These are phyloP conservation scores for Nidularia pulvinata DNA, from an alignment of 768 basidiomycete species.

Conservation along the genomic window DNA sequence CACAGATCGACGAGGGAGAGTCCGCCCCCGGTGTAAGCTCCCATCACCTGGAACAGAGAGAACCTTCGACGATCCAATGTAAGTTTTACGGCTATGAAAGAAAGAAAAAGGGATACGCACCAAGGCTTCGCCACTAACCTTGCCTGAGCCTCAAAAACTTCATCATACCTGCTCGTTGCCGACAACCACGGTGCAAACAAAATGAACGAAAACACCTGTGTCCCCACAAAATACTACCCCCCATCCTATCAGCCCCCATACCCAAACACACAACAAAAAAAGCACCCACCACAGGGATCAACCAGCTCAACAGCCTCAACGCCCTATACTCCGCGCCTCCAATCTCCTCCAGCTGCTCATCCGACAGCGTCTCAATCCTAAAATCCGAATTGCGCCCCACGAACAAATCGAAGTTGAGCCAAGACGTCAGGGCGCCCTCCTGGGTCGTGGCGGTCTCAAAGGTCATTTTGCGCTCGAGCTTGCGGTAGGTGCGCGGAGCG, in stretches of 20 bases:
- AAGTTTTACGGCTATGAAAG: not conserved
- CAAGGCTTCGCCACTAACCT: conserved; percentile 55
- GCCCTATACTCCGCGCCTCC: conserved; percentile 80
- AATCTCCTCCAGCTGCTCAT: conserved; percentile 70
- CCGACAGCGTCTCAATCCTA: conserved; percentile 49
- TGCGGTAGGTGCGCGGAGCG: conserved; percentile 42
- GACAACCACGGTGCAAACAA: conserved; percentile 65
- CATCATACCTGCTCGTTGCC: conserved; percentile 40
- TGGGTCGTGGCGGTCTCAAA: conserved; percentile 46
- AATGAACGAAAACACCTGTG: conserved; percentile 55
- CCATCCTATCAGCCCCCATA: conserved; percentile 9
- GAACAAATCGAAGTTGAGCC: conserved; percentile 40
- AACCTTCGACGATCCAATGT: conserved; percentile 26
- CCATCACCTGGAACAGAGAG: conserved; percentile 40
- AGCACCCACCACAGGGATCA: conserved; percentile 41
- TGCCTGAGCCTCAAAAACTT: conserved; percentile 46
- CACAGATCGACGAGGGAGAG: conserved; percentile 64
- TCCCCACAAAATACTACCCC: conserved; percentile 61
- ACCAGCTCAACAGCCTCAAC: conserved; percentile 47
- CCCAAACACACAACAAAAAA: not conserved
- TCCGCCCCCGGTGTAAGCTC: conserved; percentile 68
- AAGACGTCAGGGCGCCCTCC: conserved; percentile 25
- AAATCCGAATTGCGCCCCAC: conserved; percentile 65
- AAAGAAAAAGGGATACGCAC: conserved; percentile 31
- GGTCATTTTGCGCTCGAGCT: conserved; percentile 49